Evolutionary conservation across 73 alveolate genomes (phyloP).

Genomic region (Halteria grandinella): DNA sequence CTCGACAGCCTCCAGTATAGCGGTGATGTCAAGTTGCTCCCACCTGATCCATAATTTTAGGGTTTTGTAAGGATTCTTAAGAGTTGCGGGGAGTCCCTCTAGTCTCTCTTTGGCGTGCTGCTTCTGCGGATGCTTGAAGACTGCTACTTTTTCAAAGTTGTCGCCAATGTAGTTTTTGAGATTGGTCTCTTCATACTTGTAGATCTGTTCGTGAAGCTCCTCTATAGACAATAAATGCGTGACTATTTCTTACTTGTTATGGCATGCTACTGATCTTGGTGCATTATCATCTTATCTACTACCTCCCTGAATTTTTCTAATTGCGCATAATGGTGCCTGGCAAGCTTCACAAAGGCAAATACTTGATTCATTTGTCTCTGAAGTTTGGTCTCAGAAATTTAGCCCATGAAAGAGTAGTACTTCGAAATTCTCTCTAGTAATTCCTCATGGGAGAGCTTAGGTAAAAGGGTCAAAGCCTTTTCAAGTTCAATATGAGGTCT

Average conservation of each 20-base stretch:
- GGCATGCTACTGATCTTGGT: no score
- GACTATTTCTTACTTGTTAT: no score
- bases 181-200: slow-evolving; percentile 40
- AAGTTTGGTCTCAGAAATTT: slow-evolving; percentile 16
- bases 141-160: slow-evolving; percentile 16
- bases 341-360: slow-evolving; percentile 11
- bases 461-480: slow-evolving; percentile 43
- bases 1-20: slow-evolving; percentile 24
- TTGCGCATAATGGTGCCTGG: no score
- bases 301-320: no score
- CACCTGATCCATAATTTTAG: slow-evolving; percentile 39
- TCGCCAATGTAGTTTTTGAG: slow-evolving; percentile 13
- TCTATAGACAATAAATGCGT: no score
- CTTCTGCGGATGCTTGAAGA: slow-evolving; percentile 35
- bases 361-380: slow-evolving; percentile 9
- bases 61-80: slow-evolving; percentile 15
- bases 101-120: slow-evolving; percentile 29
- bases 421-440: slow-evolving; percentile 17
- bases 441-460: slow-evolving; percentile 4
- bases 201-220: slow-evolving; percentile 16
- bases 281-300: no score
- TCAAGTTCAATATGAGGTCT: slow-evolving; percentile 44
- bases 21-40: slow-evolving; percentile 32
- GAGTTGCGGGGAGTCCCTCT: slow-evolving; percentile 20
- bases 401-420: slow-evolving; percentile 35